A percentile compares a stretch with the other conserved stretches of the same genome.
phyloP scores from a whole-genome alignment of 2,329 filamentous ascomycete species.

The Diaporthe velutina region DNA sequence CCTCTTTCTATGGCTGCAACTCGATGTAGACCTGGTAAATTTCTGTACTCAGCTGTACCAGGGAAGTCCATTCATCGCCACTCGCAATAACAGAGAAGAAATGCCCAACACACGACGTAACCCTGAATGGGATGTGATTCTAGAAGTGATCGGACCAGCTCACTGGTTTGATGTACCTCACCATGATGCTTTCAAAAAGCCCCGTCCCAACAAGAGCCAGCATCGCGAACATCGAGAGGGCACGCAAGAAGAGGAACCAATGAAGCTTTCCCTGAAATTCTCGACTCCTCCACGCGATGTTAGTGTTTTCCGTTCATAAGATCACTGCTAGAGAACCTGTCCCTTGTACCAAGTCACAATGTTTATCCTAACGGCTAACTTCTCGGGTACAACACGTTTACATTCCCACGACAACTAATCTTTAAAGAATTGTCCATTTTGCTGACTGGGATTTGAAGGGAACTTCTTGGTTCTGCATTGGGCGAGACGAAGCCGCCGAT shows the following conservation, averaged over 20 bases:
- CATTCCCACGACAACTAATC: too few species aligned
- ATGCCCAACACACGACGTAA: not conserved
- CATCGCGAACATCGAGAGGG: not conserved
- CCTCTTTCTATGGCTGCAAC: not conserved
- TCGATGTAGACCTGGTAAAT: not conserved
- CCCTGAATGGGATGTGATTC: not conserved
- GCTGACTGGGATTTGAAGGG: not conserved
- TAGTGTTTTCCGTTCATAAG: not conserved
- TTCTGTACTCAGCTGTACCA: not conserved
- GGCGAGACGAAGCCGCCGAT: not conserved
- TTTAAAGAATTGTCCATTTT: too few species aligned
- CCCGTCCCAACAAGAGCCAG: not conserved
- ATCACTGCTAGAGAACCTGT: too few species aligned
- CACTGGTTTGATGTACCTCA: not conserved
- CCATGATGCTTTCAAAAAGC: not conserved
- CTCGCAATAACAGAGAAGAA: not conserved
- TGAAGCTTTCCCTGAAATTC: not conserved
- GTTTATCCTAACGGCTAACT: too few species aligned
- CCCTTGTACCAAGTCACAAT: too few species aligned
- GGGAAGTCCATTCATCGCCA: not conserved
- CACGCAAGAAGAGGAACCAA: not conserved
- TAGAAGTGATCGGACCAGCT: not conserved
- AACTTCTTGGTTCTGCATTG: not conserved
- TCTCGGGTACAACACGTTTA: too few species aligned
- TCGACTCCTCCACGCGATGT: not conserved